These are phyloP conservation scores for Solanum paucissectum DNA, from an alignment of 257 asterid species.

Conservation along the genomic window DNA sequence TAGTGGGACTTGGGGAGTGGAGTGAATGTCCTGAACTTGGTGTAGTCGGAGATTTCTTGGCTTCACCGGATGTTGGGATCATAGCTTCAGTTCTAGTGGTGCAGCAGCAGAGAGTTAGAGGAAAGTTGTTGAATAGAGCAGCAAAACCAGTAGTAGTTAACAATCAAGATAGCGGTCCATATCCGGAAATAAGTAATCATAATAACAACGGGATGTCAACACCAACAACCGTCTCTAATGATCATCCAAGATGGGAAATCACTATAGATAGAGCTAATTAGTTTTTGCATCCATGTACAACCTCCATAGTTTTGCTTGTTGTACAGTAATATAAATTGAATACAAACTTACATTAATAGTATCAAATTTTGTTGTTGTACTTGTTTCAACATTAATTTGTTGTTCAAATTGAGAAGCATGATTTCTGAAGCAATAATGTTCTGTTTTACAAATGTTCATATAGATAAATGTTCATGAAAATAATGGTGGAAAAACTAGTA, in stretches of 20 bases:
- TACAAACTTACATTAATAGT: neutral
- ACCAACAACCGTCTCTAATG: neutral
- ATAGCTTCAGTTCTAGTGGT: conserved; percentile 69
- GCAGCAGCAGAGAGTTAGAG: conserved; percentile 60
- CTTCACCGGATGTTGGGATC: conserved; percentile 46
- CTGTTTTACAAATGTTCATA: neutral
- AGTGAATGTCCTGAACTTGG: conserved; percentile 88
- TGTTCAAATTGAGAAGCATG: neutral
- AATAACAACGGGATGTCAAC: neutral
- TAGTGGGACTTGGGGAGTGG: conserved; percentile 67
- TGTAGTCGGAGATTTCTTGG: conserved; percentile 60
- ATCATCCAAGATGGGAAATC: conserved; percentile 13
- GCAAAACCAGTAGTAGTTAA: conserved; percentile 25
- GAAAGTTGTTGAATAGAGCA: conserved; percentile 24
- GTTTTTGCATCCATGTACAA: neutral
- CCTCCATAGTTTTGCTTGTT: neutral
- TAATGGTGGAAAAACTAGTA: neutral
- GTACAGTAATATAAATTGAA: neutral
- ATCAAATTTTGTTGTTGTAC: neutral
- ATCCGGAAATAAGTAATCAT: conserved; percentile 1
- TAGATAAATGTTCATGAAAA: neutral
- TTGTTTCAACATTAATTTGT: neutral
- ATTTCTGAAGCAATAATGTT: neutral
- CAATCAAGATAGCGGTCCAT: conserved; percentile 13
- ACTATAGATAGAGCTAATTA: conserved; percentile 12